Base-by-base conservation (phyloP, 805 yeast genomes). In the Babjeviella inositovora region DNA sequence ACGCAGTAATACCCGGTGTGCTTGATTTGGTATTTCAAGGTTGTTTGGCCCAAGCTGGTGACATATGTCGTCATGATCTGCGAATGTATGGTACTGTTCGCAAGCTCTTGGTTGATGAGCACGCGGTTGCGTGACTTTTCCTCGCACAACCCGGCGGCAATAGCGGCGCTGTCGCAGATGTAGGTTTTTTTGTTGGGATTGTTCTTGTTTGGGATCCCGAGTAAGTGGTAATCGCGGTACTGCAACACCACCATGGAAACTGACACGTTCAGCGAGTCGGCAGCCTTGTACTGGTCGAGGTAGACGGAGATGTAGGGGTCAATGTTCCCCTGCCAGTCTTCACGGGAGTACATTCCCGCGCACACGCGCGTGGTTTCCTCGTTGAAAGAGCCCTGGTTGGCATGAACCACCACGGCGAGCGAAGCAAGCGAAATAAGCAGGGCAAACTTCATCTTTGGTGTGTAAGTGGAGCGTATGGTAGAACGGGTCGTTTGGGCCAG, bases 1-100 rank as follows among this genome's bases (percentile, higher is more conserved):
- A 87, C 76, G 55, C 98, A 90, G 50, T 85, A 90, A 47, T 76
- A 90, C 5, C 97, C 97, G 1, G 97, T 82, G 28, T 62, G 58
- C 27, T 58, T 53, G 20, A 90, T 68, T 4, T 57, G 56, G 38
- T 84, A 90, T 18, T 62, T 57, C 28, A 73, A 47, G 20, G 68
- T 64, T 20, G 69, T 68, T 14, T 63, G 56, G 3, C 87, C 87
- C 22, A 62, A 49, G 4, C 62, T 53, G 13, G 59, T 53, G 34
- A 82, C 50, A 20, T 57, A 53, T 16, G 66, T 56, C 0, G 81
- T 63, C 38, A 62, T 46, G 11, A 85, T 62, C 19, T 66, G 62
- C 15, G 72, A 60, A 28, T 60, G 55, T 21, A 57, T 50, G 7
- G 52, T 45, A 25, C 61, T 56, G 11, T 50, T 41, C 3, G 41